These are phyloP conservation scores for Lophiotrema nucula DNA, from an alignment of 495 filamentous ascomycete genomes.

Conservation along the genomic window DNA sequence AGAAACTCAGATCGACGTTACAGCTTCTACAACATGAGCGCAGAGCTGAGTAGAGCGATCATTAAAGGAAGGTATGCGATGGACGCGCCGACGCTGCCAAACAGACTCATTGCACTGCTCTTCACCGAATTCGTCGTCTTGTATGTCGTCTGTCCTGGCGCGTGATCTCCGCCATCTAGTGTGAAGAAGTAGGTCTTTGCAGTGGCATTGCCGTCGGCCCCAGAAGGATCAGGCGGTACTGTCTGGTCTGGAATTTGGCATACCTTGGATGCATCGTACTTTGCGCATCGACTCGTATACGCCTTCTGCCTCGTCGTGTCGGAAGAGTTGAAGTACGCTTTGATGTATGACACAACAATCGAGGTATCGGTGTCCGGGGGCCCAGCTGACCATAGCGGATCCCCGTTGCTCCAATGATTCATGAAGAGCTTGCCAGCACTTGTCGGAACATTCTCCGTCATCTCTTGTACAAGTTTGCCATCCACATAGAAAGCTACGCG, in stretches of 20 bases:
- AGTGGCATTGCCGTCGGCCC: conserved; percentile 35
- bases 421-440: conserved; percentile 63
- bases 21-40: too few species aligned
- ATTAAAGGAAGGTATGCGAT: conserved; percentile 7
- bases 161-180: conserved; percentile 35
- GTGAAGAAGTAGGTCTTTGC: conserved; percentile 61
- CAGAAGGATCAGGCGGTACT: conserved; percentile 40
- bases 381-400: conserved; percentile 64
- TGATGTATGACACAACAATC: conserved; percentile 63
- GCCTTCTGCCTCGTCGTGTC: not conserved
- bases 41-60: conserved; percentile 12
- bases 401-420: conserved; percentile 77
- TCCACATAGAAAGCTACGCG: conserved; percentile 66
- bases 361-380: conserved; percentile 61
- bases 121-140: not conserved
- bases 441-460: conserved; percentile 56
- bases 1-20: too few species aligned
- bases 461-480: conserved; percentile 51
- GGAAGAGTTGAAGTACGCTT: conserved; percentile 76
- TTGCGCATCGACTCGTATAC: conserved; percentile 20
- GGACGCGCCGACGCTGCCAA: not conserved
- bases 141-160: conserved; percentile 13
- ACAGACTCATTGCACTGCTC: not conserved
- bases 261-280: conserved; percentile 39
- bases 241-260: conserved; percentile 60